Evolutionary conservation across 2,329 filamentous ascomycete species (phyloP), one percentile per base, ranked within the genome.

Genomic region (Ceratocystis cubensis): DNA sequence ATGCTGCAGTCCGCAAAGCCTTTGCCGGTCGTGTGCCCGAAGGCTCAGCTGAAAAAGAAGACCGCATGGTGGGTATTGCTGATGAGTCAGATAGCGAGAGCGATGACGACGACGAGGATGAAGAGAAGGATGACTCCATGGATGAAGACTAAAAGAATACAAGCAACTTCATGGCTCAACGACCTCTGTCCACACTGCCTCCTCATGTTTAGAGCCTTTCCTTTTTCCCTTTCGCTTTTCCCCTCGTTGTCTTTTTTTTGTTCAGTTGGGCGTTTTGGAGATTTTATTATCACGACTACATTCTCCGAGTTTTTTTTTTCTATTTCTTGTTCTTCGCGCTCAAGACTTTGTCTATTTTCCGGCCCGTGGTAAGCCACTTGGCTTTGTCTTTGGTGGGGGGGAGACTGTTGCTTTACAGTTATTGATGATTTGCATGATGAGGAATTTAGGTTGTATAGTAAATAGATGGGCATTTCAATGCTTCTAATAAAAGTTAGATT

Each of bases 1-100:
- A 99, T 75, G 84, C 84, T 15, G 88, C 88, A 30, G 91, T 99
- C 41, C 84, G 94, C 67, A 83, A 88, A 69, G 87, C 88, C 1
- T 99, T 99, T 78, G 91, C 88, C 1, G 45, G 84, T 79, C 72
- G 86, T 84, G 72, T 79, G 8, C 76, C 76, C 67, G 81, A 93
- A 67, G 81, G 84, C 20, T 74, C 80, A 69, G 77, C 80, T 5
- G 84, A 84, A 62, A 84, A 86, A 28, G 82, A 84, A 74, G 93
- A 99, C 76, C 84, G 89, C 67, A 78, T 94, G 61, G 84, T 97
- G 4, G 88, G 87, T 0, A 80, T 96, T 61, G 81, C 83, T 45
- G 82, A 86, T 59, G 81, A 86, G 65, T 84, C 85, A 69, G 88
- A 86, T 70, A 87, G 88, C 69, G 84, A 82, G 63, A 84, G 85